phyloP scores from a whole-genome alignment of 805 yeast genomes.

The Metschnikowia gelsemii region DNA sequence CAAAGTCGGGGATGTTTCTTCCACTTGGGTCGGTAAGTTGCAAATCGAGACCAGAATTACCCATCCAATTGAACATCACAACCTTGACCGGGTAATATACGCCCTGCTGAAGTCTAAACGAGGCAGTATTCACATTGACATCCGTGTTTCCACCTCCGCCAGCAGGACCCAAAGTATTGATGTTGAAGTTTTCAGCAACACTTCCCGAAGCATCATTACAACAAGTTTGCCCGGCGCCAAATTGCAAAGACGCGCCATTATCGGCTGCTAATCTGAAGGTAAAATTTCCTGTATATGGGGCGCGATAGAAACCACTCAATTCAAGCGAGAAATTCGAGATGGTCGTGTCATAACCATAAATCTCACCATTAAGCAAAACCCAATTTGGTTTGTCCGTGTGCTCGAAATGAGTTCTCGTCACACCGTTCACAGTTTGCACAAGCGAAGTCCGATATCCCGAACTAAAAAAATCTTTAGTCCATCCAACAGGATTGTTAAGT shows the following conservation, averaged over 20 bases:
- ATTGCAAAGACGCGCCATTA: conserved; percentile 20
- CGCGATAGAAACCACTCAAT: conserved; percentile 18
- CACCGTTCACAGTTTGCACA: conserved; percentile 6
- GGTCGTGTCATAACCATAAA: conserved; percentile 11
- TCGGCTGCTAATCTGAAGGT: conserved; percentile 18
- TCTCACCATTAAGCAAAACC: background rate
- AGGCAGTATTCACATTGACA: conserved; percentile 10
- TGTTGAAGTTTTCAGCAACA: conserved; percentile 15
- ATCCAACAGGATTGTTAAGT: conserved; percentile 6
- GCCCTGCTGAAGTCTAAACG: conserved; percentile 12
- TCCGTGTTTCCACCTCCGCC: conserved; percentile 14
- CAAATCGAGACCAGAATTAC: conserved; percentile 14
- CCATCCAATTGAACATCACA: conserved; percentile 20
- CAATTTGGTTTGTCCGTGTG: background rate
- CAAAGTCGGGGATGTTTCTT: conserved; percentile 8
- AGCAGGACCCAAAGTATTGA: conserved; percentile 14
- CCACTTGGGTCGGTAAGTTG: conserved; percentile 8
- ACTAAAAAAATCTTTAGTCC: conserved; percentile 9
- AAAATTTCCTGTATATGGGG: conserved; percentile 14
- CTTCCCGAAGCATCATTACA: conserved; percentile 19
- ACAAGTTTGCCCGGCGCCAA: conserved; percentile 18
- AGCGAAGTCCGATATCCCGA: conserved; percentile 8
- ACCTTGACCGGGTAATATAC: conserved; percentile 18
- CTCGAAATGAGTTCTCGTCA: conserved; percentile 12
- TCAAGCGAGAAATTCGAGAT: conserved; percentile 15